phyloP scores from a whole-genome alignment of 148 eudicot species.

The Dysphania ambrosioides region DNA sequence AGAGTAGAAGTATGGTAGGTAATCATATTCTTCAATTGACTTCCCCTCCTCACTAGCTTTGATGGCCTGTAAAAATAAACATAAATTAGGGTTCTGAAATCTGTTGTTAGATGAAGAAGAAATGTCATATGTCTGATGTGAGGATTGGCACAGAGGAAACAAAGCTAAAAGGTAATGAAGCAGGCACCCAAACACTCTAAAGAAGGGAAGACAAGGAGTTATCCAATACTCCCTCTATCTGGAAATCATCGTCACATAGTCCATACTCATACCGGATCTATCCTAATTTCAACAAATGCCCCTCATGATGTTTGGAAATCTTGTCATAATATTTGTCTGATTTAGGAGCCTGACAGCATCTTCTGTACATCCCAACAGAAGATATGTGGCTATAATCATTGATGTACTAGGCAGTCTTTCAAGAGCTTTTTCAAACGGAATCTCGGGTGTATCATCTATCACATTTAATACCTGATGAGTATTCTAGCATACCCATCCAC shows the following conservation, averaged over 20 bases:
- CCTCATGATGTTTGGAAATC: not conserved
- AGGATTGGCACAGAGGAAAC: too few relatives aligned
- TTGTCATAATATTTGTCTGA: too few relatives aligned
- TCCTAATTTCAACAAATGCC: not conserved
- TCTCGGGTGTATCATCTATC: not conserved
- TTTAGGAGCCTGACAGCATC: too few relatives aligned
- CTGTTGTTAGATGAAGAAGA: not conserved
- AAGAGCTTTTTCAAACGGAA: not conserved
- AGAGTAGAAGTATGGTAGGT: slow-evolving; percentile 84
- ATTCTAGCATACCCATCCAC: not conserved
- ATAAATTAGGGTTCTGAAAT: not conserved
- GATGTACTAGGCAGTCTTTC: too few relatives aligned
- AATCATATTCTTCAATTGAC: slow-evolving; percentile 66
- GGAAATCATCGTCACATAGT: not conserved
- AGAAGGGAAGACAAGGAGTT: too few relatives aligned
- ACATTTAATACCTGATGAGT: too few relatives aligned
- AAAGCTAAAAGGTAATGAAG: not conserved
- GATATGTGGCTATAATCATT: too few relatives aligned
- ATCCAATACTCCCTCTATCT: too few relatives aligned
- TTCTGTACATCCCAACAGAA: too few relatives aligned
- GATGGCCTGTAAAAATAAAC: slow-evolving; percentile 52
- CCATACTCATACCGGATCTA: not conserved
- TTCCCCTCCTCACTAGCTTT: slow-evolving; percentile 57
- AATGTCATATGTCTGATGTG: not conserved
- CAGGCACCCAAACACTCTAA: not conserved